phyloP scores from a whole-genome alignment of 495 filamentous ascomycete species.

The Pseudevernia furfuracea region DNA sequence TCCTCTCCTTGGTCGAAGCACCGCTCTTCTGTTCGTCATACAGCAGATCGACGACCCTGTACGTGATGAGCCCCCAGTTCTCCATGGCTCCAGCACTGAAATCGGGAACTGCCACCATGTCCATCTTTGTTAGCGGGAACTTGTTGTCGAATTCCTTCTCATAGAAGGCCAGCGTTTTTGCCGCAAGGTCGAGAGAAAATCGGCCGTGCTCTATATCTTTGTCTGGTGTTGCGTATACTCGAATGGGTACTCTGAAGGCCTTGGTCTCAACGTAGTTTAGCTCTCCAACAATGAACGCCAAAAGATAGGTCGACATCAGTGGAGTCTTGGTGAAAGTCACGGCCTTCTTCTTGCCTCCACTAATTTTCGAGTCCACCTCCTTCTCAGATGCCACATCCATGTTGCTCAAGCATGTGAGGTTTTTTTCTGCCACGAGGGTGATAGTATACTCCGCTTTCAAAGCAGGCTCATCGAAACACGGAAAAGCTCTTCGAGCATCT shows the following conservation, averaged over 20 bases:
- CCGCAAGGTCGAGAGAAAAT: slow-evolving; percentile 58
- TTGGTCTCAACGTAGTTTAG: slow-evolving; percentile 59
- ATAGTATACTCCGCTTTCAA: slow-evolving; percentile 61
- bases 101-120: slow-evolving; percentile 96
- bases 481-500: slow-evolving; percentile 58
- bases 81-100: slow-evolving; percentile 95
- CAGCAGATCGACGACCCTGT: slow-evolving; percentile 84
- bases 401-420: slow-evolving; percentile 59
- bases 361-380: slow-evolving; percentile 42
- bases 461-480: slow-evolving; percentile 65
- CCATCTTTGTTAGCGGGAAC: slow-evolving; percentile 75
- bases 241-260: slow-evolving; percentile 56
- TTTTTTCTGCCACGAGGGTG: slow-evolving; percentile 54
- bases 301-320: slow-evolving; percentile 61
- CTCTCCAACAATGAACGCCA: slow-evolving; percentile 62
- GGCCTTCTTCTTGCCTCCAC: slow-evolving; percentile 48
- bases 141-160: slow-evolving; percentile 48
- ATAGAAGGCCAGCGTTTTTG: slow-evolving; percentile 47
- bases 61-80: slow-evolving; percentile 97
- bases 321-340: slow-evolving; percentile 62
- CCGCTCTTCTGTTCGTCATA: slow-evolving; percentile 87
- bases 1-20: slow-evolving; percentile 84
- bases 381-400: slow-evolving; percentile 58
- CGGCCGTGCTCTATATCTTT: slow-evolving; percentile 58
- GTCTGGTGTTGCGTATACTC: slow-evolving; percentile 57